These are phyloP conservation scores for Colletotrichum tamarilloi DNA, from an alignment of 2,329 filamentous ascomycete species.

Conservation along the genomic window DNA sequence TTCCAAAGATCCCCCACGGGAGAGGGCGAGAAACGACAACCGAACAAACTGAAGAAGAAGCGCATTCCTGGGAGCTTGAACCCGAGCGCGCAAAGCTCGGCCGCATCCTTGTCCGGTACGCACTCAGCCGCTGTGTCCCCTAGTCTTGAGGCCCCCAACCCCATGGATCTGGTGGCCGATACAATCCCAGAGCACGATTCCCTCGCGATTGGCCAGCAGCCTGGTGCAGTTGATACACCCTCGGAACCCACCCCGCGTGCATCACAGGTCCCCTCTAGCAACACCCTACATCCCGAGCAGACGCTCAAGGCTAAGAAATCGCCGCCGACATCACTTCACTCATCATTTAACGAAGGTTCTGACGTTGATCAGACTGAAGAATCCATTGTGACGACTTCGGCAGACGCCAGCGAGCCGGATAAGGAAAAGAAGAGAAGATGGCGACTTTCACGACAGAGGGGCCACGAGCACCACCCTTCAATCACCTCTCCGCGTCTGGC, in stretches of 20 bases:
- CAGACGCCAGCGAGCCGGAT: conserved; percentile 59
- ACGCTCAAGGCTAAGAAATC: conserved; percentile 75
- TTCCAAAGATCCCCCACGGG: conserved; percentile 76
- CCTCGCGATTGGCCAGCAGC: conserved; percentile 10
- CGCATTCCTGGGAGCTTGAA: conserved; percentile 79
- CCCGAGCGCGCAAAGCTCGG: conserved; percentile 91
- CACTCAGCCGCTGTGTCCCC: conserved; percentile 59
- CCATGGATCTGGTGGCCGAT: conserved; percentile 52
- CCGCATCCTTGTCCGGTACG: conserved; percentile 71
- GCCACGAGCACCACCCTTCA: conserved; percentile 61
- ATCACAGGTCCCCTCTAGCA: conserved; percentile 57
- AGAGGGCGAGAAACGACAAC: conserved; percentile 74
- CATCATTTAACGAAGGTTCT: conserved; percentile 82
- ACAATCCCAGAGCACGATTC: conserved; percentile 34
- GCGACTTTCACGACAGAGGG: conserved; percentile 75
- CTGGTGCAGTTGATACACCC: conserved; percentile 38
- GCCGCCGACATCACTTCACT: conserved; percentile 81
- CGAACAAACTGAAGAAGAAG: conserved; percentile 94
- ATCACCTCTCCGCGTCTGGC: conserved; percentile 57
- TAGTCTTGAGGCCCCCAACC: conserved; percentile 56
- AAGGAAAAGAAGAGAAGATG: conserved; percentile 77
- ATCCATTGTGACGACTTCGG: conserved; percentile 41
- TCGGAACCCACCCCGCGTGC: conserved; percentile 59
- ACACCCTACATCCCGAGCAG: conserved; percentile 55
- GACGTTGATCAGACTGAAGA: conserved; percentile 82